Evolutionary conservation across 2,329 filamentous ascomycete species (phyloP), one percentile per base, ranked within the genome.

Genomic region (Xylaria sp.): DNA sequence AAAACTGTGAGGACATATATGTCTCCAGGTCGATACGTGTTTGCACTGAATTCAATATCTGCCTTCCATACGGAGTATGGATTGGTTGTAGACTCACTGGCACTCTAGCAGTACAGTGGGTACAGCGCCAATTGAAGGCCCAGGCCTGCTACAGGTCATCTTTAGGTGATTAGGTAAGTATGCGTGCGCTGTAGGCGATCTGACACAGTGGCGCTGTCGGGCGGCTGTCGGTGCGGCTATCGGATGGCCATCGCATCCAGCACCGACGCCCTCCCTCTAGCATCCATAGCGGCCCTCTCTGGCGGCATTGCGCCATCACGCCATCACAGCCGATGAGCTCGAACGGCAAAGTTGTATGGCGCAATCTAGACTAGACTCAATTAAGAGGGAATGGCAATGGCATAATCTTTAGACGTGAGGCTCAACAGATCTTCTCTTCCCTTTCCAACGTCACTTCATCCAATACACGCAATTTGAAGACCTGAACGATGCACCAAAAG

Each of bases 311-410:
- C 63, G 64, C 70, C 65, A 70, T 72, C 68, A 67, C 67, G 65
- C 65, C 61, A 70, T 70, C 66, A 34, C 50, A 54, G 62, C 66
- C 65, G 57, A 55, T 62, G 63, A 58, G 56, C 52, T 61, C 28
- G 8, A 23, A 44, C 65, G 69, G 69, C 62, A 66, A 69, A 23
- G 9, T 37, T 62, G 20, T 39, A 78, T 78, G 71, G 75, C 73
- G 76, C 76, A 76, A 78, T 78, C 68, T 65, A 66, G 73, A 75
- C 76, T 77, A 78, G 73, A 62, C 75, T 73, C 55, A 62, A 74
- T 74, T 23, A 59, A 73, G 73, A 63, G 48, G 44, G 52, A 60
- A 50, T 64, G 61, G 60, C 51, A 67, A 71, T 68, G 71, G 69
- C 69, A 69, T 59, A 65, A 69, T 67, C 61, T 65, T 41, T 62